These are phyloP conservation scores for Phaseolus coccineus DNA, from an alignment of 331 rosid species.

Conservation along the genomic window DNA sequence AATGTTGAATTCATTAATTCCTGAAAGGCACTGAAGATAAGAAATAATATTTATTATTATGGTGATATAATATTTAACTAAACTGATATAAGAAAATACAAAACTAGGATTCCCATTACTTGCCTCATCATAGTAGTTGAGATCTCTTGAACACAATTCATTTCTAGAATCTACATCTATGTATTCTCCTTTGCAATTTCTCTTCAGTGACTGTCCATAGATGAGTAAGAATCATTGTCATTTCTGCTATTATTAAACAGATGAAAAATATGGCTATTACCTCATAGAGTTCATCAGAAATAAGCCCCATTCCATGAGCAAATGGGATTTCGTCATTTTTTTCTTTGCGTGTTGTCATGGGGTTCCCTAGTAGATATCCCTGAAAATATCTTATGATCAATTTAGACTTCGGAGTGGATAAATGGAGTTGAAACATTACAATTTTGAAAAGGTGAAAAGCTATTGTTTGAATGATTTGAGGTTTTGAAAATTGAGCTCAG, in stretches of 20 bases:
- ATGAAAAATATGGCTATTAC: slow-evolving; percentile 29
- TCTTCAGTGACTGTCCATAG: slow-evolving; percentile 43
- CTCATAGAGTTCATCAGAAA: slow-evolving; percentile 64
- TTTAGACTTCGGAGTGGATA: not conserved
- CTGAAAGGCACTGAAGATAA: slow-evolving; percentile 35
- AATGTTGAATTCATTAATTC: not conserved
- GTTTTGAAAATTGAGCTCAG: not conserved
- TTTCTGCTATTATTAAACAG: not conserved
- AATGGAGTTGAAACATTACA: no score
- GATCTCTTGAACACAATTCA: slow-evolving; percentile 38
- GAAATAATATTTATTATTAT: not conserved
- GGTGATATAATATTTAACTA: not conserved
- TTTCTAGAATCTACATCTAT: not conserved
- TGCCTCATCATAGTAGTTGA: slow-evolving; percentile 42
- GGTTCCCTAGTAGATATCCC: slow-evolving; percentile 70
- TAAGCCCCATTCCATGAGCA: slow-evolving; percentile 67
- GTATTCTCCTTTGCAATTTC: slow-evolving; percentile 48
- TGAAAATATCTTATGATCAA: slow-evolving; percentile 18
- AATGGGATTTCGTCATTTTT: slow-evolving; percentile 41
- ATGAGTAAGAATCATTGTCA: no score
- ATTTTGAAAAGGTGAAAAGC: not conserved
- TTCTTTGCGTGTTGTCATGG: not conserved
- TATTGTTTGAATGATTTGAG: not conserved
- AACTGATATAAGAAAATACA: not conserved
- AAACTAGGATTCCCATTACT: not conserved